Conservation (phyloP, 2,329 filamentous ascomycete species). For the Colletotrichum higginsianum region DNA sequence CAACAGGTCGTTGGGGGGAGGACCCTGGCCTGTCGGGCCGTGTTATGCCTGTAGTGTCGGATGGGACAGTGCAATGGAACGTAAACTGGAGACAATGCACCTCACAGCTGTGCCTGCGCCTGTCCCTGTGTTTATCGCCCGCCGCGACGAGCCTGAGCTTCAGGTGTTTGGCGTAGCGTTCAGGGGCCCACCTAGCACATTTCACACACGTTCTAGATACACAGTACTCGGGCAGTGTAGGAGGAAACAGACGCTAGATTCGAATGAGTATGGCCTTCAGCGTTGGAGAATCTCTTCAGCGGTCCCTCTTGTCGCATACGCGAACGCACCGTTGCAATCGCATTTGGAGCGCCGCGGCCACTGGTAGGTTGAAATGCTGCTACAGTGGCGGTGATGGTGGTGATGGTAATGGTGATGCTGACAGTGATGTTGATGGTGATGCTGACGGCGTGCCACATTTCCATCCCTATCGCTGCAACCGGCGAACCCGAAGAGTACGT, state of each 20-base stretch:
- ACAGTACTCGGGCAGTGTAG: too few species aligned
- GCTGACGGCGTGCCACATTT: constrained; percentile 17
- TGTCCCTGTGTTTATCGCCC: background rate
- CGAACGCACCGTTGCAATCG: background rate
- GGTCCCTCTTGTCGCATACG: constrained; percentile 1
- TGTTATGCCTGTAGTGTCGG: constrained; percentile 4
- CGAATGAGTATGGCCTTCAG: constrained; percentile 2
- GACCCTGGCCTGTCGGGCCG: constrained; percentile 20
- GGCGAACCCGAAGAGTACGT: constrained; percentile 29
- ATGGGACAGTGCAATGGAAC: constrained; percentile 5
- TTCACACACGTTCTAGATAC: too few species aligned
- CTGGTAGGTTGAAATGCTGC: constrained; percentile 8
- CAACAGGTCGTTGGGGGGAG: background rate
- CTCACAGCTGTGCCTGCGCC: background rate
- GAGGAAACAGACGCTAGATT: constrained; percentile 30
- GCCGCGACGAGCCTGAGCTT: constrained; percentile 15
- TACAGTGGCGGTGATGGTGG: background rate
- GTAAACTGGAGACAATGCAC: background rate
- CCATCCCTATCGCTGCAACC: constrained; percentile 14
- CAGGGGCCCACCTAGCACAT: constrained; percentile 34
- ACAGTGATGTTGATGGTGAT: too few species aligned
- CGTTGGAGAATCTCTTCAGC: constrained; percentile 20
- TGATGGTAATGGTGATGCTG: too few species aligned
- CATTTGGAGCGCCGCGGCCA: constrained; percentile 22
- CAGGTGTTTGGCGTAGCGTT: constrained; percentile 11